Evolutionary conservation across 2,329 filamentous ascomycete genomes (phyloP).

Genomic region (Drechslerella coelobrocha): DNA sequence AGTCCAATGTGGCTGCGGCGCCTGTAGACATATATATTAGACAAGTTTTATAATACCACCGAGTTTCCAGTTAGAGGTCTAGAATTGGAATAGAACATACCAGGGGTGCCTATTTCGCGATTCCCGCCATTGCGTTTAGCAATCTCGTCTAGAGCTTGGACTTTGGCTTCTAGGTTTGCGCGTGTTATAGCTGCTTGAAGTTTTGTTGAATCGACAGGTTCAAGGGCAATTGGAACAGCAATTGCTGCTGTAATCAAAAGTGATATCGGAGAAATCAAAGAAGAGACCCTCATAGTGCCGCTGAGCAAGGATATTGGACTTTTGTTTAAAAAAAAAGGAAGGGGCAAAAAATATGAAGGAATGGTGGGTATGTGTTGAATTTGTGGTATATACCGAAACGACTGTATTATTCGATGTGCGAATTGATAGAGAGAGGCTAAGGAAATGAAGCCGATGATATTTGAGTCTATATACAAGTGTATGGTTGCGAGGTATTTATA

Average conservation of each 20-base stretch:
- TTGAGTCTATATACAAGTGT: no score
- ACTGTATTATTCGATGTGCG: no score
- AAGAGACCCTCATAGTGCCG: conserved; percentile 17
- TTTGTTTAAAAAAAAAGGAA: no score
- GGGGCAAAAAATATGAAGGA: no score
- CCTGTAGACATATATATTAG: background rate
- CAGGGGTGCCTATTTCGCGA: conserved; percentile 60
- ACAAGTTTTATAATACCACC: background rate
- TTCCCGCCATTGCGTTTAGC: conserved; percentile 59
- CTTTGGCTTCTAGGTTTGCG: conserved; percentile 60
- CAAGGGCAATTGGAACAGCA: conserved; percentile 2
- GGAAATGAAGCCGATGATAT: no score
- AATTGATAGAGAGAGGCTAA: no score
- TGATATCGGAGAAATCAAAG: background rate
- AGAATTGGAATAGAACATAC: conserved; percentile 61
- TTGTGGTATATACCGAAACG: no score
- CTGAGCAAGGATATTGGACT: no score
- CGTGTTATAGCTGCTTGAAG: conserved; percentile 59
- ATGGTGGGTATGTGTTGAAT: no score
- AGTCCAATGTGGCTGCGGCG: conserved; percentile 2
- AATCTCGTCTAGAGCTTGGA: conserved; percentile 61
- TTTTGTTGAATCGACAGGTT: conserved; percentile 57
- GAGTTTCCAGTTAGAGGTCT: no score
- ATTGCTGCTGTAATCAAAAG: background rate
- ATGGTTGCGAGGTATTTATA: no score